Base-by-base conservation (phyloP, 2,329 filamentous ascomycete genomes). In the Scedosporium minutisporum region DNA sequence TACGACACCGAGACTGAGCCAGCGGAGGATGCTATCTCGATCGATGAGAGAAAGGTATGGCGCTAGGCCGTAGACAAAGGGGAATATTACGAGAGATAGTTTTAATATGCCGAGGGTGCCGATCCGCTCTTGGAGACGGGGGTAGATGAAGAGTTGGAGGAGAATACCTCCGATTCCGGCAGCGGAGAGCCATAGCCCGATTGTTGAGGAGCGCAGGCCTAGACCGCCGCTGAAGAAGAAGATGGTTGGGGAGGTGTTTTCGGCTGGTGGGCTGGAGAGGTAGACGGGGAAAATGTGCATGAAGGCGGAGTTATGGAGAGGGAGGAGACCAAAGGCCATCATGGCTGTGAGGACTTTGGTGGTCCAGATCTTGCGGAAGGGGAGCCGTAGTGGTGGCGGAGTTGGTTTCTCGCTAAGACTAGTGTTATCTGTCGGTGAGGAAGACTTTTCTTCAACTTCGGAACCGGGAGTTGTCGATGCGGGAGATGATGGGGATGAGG, bases 251-350 rank as follows among this genome's bases (percentile, higher is more conserved):
- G 71, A 68, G 67, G 70, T 67, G 66, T 68, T 70, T 42, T 74
- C 78, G 18, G 81, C 80, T 0, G 82, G 80, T 0, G 72, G 71
- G 1, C 81, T 82, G 7, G 85, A 85, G 51, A 88, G 76, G 71
- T 86, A 87, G 25, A 87, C 78, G 33, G 85, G 85, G 68, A 83
- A 86, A 58, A 88, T 78, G 55, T 84, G 79, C 68, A 84, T 83
- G 73, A 87, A 88, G 21, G 85, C 81, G 63, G 80, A 82, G 70
- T 86, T 82, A 72, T 88, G 86, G 65, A 87, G 79, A 57, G 85
- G 83, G 44, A 87, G 79, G 53, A 87, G 68, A 4, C 70, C 73
- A 46, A 75, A 73, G 6, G 72, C 72, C 14, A 75, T 67, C 21
- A 74, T 66, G 1, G 73, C 70, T 2, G 70, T 72, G 6, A 74